A percentile compares a stretch with the other conserved stretches of the same genome.
These are phyloP conservation scores for Saksenaea vasiformis DNA, from an alignment of 371 early-diverging fungal genomes.

Conservation along the genomic window DNA sequence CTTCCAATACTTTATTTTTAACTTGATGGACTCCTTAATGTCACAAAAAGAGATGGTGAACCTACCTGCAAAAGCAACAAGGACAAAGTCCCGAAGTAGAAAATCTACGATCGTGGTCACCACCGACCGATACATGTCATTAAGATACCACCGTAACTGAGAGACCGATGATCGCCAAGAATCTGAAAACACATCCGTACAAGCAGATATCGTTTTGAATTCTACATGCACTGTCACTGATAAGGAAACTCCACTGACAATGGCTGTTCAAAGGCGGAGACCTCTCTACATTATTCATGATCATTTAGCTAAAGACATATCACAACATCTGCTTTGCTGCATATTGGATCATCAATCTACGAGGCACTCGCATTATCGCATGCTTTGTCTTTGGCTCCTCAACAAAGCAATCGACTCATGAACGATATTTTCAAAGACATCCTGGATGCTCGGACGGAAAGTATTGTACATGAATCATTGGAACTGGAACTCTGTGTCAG, in stretches of 20 bases:
- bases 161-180: conserved; percentile 18
- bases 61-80: too few species aligned
- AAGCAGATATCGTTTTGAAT: conserved; percentile 17
- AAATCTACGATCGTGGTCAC: too few species aligned
- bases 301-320: conserved; percentile 15
- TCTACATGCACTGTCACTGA: conserved; percentile 19
- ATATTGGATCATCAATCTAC: conserved; percentile 21
- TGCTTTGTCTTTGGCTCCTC: conserved; percentile 19
- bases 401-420: conserved; percentile 15
- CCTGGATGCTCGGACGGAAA: conserved; percentile 19
- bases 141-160: conserved; percentile 14
- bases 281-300: conserved; percentile 19
- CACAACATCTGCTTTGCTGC: conserved; percentile 19
- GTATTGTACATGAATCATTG: conserved; percentile 20
- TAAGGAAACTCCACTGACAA: conserved; percentile 19
- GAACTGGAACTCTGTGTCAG: conserved; percentile 11
- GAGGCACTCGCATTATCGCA: conserved; percentile 18
- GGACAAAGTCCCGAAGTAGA: too few species aligned
- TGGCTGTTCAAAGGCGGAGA: conserved; percentile 19
- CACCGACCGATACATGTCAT: too few species aligned
- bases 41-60: too few species aligned
- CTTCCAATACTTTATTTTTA: too few species aligned
- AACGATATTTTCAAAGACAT: conserved; percentile 19
- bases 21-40: too few species aligned
- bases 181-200: conserved; percentile 16